Base-by-base conservation (phyloP, 208 protist genomes). In the Angomonas deanei region DNA sequence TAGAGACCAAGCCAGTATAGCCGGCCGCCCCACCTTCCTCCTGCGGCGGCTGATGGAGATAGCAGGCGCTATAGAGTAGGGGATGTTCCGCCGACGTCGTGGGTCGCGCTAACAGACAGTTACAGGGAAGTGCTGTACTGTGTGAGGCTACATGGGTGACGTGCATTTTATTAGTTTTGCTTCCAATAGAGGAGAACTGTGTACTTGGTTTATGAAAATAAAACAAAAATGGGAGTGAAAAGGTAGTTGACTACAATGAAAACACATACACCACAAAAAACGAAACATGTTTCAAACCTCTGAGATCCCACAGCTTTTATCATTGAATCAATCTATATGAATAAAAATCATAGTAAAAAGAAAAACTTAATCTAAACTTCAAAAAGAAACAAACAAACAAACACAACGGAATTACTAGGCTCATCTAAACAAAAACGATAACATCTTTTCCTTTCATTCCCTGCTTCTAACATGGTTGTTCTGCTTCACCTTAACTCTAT, bases 51-150 rank as follows among this genome's bases (percentile, higher is more conserved):
- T 0, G 1, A 8, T 54, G 61, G 3, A 36, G 32, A 48, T 65
- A 65, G 49, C 61, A 58, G 33, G 61, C 61, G 15, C 31, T 15
- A 17, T 54, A 55, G 21, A 65, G 19, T 8, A 15, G 15, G 19
- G 30, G 28, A 23, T 2, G 28, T 15, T 11, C 4, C 8, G 46
- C 26, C 3, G 31, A 28, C 30, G 1, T 21, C 28, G 42, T 15
- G 17, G 60, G 27, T n/a, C 38, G 31, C 0, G 74, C 50, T 46
- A 94, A 76, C 53, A 94, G 68, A 53, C 87, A 94, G 67, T 89
- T 94, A 58, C 84, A 94, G 46, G 87, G 82, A 28, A 79, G 60
- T 5, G 52, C 23, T 0, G 77, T 84, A 30, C 47, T 13, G 19
- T 62, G 32, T 3, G 49, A 59, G 1, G 32, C 52, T 0, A 64